Evolutionary conservation across 805 yeast species (phyloP).

Genomic region (Candida manassasensis): DNA sequence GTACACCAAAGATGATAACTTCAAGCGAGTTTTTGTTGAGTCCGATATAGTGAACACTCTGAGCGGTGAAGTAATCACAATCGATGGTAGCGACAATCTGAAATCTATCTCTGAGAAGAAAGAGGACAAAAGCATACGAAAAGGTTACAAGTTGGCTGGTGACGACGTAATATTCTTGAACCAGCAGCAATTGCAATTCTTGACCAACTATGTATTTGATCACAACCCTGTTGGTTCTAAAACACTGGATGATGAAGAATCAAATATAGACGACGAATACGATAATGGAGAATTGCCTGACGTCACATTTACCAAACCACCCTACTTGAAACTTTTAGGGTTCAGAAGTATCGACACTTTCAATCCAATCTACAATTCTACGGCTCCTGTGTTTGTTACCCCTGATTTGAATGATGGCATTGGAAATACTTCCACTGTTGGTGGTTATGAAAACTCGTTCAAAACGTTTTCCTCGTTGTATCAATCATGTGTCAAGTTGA

Average conservation of each 20-base stretch:
- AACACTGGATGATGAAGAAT: constrained; percentile 8
- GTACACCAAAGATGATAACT: constrained; percentile 14
- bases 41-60: constrained; percentile 34
- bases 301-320: constrained; percentile 25
- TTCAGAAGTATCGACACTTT: constrained; percentile 48
- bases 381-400: constrained; percentile 58
- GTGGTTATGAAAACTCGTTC: constrained; percentile 55
- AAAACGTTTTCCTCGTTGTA: constrained; percentile 65
- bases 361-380: constrained; percentile 47
- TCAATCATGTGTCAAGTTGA: constrained; percentile 47
- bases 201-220: constrained; percentile 33
- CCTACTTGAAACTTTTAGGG: constrained; percentile 63
- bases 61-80: constrained; percentile 42
- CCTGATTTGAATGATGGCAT: constrained; percentile 52
- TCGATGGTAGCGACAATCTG: constrained; percentile 34
- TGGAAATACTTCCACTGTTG: constrained; percentile 19
- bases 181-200: constrained; percentile 21
- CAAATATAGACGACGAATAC: constrained; percentile 13
- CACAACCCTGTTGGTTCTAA: constrained; percentile 16
- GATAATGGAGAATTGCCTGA: constrained; percentile 9
- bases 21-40: constrained; percentile 48
- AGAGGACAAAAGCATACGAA: constrained; percentile 29
- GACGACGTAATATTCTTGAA: constrained; percentile 22
- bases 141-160: constrained; percentile 23
- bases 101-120: constrained; percentile 30